Evolutionary conservation across 805 yeast species (phyloP), one percentile per base, ranked within the genome.

Genomic region (Starmerella potacharoeniae): DNA sequence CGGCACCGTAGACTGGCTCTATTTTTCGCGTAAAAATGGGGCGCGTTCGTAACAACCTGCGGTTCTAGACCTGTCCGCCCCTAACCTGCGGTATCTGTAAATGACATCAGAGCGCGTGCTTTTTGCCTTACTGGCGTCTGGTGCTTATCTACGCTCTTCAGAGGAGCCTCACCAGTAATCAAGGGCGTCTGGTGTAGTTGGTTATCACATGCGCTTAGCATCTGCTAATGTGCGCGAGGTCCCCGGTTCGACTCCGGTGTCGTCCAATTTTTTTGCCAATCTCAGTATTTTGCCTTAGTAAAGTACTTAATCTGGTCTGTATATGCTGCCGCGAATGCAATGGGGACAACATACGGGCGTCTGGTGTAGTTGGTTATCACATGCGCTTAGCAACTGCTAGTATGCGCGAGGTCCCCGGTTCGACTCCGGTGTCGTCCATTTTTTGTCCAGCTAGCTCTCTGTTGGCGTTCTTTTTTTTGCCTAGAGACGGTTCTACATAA

Each of bases 231-330:
- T 46, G 61, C 61, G 59, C 61, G 61, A 58, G 61, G 61, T 58
- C 61, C 57, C 61, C 61, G 61, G 61, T 58, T 58, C 61, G 61
- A 58, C 60, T 58, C 61, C 61, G 61, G 61, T 58, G 57, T 58
- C 59, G 61, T 58, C 61, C 61, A 58, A 22, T 31, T 37, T 56
- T 55, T 55, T 58, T 57, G n/a, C 41, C 41, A 4, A 8, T 37
- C 14, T 14, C 22, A 22, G 22, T 3, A 33, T 33, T 33, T 7
- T 33, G 41, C 16, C 4, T 37, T 37, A 37, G 4, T 37, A n/a
- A 13, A 3, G 36, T 3, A 4, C 22, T 4, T 14, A 37, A 4
- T 11, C 2, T 37, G 7, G n/a, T 37, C 29, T 29, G 42, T 17
- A 17, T 10, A 16, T 14, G 16, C 31, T 10, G 42, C 2, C 5